These are phyloP conservation scores for Fusarium drepaniforme DNA, from an alignment of 2,329 filamentous ascomycete genomes.

Conservation along the genomic window DNA sequence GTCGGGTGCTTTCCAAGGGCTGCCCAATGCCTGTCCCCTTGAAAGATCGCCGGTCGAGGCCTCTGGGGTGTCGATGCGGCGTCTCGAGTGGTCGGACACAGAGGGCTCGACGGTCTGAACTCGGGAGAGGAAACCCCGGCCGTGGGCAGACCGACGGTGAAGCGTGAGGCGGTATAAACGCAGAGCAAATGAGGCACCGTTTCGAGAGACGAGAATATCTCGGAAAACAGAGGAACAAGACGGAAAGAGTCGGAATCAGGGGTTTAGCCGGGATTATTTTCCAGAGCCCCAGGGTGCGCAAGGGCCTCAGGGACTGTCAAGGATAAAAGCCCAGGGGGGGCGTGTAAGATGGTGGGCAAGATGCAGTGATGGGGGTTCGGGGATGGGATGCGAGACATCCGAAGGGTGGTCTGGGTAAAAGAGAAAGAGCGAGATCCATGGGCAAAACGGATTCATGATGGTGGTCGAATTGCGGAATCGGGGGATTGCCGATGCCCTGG, in stretches of 20 bases:
- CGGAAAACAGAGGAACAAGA: conserved; percentile 21
- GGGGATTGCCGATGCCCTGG: conserved; percentile 7
- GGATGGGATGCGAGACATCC: conserved; percentile 32
- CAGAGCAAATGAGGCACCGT: conserved; percentile 8
- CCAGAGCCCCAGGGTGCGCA: neutral
- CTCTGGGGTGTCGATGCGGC: conserved; percentile 8
- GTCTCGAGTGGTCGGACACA: conserved; percentile 20
- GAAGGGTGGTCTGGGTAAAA: conserved; percentile 20
- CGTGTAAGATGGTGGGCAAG: conserved; percentile 15
- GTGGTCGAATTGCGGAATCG: conserved; percentile 8
- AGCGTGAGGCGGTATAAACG: conserved; percentile 24
- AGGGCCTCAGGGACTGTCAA: neutral
- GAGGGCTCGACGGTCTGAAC: conserved; percentile 13
- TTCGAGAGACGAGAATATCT: conserved; percentile 22
- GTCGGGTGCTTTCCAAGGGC: conserved; percentile 24
- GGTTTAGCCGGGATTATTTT: conserved; percentile 8
- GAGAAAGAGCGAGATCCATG: conserved; percentile 8
- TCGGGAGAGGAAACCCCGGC: conserved; percentile 16
- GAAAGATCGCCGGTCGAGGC: conserved; percentile 12
- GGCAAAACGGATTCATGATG: conserved; percentile 31
- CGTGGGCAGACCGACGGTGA: conserved; percentile 39
- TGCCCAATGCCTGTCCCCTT: conserved; percentile 10
- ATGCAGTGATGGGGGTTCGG: conserved; percentile 17
- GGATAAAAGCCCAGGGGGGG: conserved; percentile 14
- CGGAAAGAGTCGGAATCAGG: conserved; percentile 37